phyloP scores from a whole-genome alignment of 208 protist genomes.

The Sergeia podlipaevii region DNA sequence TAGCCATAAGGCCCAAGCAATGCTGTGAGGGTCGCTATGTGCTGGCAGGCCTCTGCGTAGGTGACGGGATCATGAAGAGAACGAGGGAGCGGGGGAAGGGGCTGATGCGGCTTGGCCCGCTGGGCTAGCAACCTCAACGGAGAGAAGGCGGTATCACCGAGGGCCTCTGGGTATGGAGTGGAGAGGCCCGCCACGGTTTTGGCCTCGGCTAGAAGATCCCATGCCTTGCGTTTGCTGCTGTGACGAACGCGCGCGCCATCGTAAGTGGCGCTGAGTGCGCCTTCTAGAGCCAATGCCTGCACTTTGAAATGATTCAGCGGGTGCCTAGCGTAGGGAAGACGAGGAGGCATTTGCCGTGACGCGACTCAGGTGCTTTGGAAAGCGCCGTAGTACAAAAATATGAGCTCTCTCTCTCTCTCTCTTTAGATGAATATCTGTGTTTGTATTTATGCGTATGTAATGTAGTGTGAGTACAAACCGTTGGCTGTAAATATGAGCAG shows the following conservation, averaged over 20 bases:
- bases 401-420: too few species aligned
- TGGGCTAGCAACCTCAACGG: too few species aligned
- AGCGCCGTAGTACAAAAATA: too few species aligned
- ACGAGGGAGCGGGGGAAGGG: constrained; percentile 14
- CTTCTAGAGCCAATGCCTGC: constrained; percentile 57
- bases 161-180: too few species aligned
- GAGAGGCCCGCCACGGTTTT: too few species aligned
- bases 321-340: constrained; percentile 40
- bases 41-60: constrained; percentile 53
- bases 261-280: constrained; percentile 17
- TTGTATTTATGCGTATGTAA: too few species aligned
- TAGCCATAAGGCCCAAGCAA: constrained; percentile 42
- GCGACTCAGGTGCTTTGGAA: too few species aligned
- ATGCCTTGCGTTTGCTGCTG: not conserved
- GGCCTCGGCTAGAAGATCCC: too few species aligned
- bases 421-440: too few species aligned
- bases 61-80: constrained; percentile 30
- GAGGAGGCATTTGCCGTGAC: too few species aligned
- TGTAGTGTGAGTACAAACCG: too few species aligned
- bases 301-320: constrained; percentile 55
- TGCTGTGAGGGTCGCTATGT: constrained; percentile 22
- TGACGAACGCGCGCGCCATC: not conserved
- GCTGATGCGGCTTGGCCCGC: constrained; percentile 23
- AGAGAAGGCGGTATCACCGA: constrained; percentile 3
- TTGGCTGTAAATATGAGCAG: too few species aligned